Evolutionary conservation across 164 flowering plant genomes (phyloP), one percentile per base, ranked within the genome.

Genomic region (Chimonanthus salicifolius): DNA sequence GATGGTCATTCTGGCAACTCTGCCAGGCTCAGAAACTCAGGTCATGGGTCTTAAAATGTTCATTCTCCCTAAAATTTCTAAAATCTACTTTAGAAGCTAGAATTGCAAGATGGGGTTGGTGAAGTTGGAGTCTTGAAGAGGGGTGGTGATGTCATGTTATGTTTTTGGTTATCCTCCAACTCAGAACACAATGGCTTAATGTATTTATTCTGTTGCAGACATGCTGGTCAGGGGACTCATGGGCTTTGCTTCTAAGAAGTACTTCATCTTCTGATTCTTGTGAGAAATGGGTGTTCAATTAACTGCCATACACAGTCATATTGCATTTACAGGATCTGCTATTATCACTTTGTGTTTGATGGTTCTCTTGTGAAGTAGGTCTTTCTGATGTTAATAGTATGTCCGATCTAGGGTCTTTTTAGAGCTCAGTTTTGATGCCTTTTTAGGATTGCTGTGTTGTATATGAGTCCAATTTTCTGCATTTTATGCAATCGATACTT

Each of bases 121-220:
- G 76, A 63, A 77, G 78, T 76, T 75, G 83, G 87, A 78, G 85
- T 77, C 76, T 72, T 82, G 78, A 68, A 71, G 45, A 54, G 77
- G 85, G 78, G 82, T 77, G 79, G 84, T 80, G 85, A 80, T 83
- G 82, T 73, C 76, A 70, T 83, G 75, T 75, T 78, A 62, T 84
- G 80, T 71, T 84, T 88, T 86, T 79, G 58, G 70, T 85, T 83
- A 77, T 85, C 82, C 74, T 79, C 82, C 82, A 72, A 75, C 81
- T 71, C 72, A 77, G 79, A 77, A 75, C 76, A 75, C 69, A 74
- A 75, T 80, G 75, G 81, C 84, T 86, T 84, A 85, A 86, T 76
- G 60, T 74, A 84, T 91, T 85, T 87, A 83, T 84, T 84, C 87
- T 89, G 89, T 89, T 88, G 89, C 89, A 88, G 89, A 91, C 84